phyloP scores from a whole-genome alignment of 2,329 filamentous ascomycete species.

The Paraconiothyrium brasiliense region DNA sequence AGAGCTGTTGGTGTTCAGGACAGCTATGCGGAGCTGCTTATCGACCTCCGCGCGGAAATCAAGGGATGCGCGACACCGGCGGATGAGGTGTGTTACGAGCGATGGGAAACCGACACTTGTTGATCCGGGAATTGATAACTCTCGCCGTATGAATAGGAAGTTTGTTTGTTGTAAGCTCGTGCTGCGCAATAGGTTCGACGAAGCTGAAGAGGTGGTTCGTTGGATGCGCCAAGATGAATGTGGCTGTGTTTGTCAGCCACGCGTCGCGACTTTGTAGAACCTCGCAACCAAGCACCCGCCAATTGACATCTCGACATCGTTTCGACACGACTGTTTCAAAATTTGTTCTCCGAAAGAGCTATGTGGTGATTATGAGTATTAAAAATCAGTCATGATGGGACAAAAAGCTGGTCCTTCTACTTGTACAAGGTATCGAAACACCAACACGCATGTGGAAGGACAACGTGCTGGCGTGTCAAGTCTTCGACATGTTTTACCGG shows the following conservation, averaged over 20 bases:
- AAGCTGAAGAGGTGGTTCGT: constrained; percentile 13
- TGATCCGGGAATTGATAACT: neutral
- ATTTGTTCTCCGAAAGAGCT: no score
- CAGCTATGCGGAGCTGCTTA: constrained; percentile 23
- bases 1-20: constrained; percentile 8
- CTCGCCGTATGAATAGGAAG: neutral
- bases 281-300: neutral
- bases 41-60: constrained; percentile 14
- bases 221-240: constrained; percentile 10
- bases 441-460: no score
- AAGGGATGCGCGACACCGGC: constrained; percentile 5
- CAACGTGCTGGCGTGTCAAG: no score
- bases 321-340: no score
- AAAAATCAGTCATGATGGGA: no score
- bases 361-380: no score
- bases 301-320: neutral
- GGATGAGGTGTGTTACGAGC: neutral
- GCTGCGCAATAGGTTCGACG: constrained; percentile 5
- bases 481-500: no score
- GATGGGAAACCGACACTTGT: neutral
- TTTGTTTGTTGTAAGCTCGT: neutral
- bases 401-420: no score
- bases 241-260: constrained; percentile 11
- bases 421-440: no score
- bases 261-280: neutral